Base-by-base conservation (phyloP, 2,329 filamentous ascomycete genomes). In the Cladosporium halotolerans region DNA sequence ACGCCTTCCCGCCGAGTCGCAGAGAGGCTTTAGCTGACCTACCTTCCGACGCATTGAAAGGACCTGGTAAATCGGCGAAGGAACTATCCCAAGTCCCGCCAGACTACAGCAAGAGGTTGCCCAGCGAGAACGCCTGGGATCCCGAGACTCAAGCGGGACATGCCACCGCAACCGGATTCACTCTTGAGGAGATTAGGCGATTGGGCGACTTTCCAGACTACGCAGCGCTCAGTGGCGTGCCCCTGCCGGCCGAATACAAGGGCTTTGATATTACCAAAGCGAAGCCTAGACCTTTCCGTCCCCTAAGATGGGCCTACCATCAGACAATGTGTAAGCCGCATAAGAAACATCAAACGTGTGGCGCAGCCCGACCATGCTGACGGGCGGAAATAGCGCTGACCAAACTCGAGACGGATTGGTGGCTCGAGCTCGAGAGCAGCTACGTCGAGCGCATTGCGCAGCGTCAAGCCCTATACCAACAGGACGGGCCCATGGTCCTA, bases 201-300 rank as follows among this genome's bases (percentile, higher is more conserved):
- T 71, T 95, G 1, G 88, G 88, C 0, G 77, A 86, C 59, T 95
- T 95, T 54, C 88, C 89, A 0, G 83, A 92, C 65, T 95, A 95
- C 67, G 80, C 88, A 5, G 72, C 76, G 2, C 72, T 95, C 9
- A 88, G 84, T 45, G 89, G 86, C 5, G 84, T 95, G 4, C 86
- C 86, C 1, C 70, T 86, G 44, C 89, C 89, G 0, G 58, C 73
- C 8, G 76, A 85, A 0, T 84, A 86, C 53, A 62, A 66, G 1
- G 74, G 79, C 4, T 93, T 93, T 64, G 74, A 88, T 57, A 82
- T 90, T 52, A 71, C 77, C 11, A 86, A 76, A 57, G 88, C 89
- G 1, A 62, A 78, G 9, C 80, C 89, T 1, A 77, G 89, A 54
- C 89, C 89, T 0, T 95, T 91, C 66, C 78, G 89, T 39, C 89